Evolutionary conservation across 495 filamentous ascomycete genomes (phyloP).

Genomic region (Trichoderma parareesei): DNA sequence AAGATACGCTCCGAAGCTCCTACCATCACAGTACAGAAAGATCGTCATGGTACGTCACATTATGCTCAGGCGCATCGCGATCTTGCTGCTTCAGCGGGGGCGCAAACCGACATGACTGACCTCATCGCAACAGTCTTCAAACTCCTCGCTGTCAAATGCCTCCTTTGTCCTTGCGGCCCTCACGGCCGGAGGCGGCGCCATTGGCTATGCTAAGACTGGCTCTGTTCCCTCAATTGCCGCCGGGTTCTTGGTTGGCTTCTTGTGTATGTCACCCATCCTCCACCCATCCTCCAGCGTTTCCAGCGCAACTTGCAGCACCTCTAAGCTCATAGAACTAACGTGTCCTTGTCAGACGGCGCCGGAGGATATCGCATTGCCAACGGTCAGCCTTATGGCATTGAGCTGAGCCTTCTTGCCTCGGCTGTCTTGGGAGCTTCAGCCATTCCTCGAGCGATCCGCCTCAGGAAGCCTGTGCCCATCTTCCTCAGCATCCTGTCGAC

Average conservation of each 20-base stretch:
- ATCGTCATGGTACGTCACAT: not conserved
- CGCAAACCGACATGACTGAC: not conserved
- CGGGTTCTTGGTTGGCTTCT: slow-evolving; percentile 67
- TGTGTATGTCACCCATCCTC: slow-evolving; percentile 33
- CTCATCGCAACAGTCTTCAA: not conserved
- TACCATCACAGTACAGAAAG: not conserved
- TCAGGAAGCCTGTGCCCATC: slow-evolving; percentile 68
- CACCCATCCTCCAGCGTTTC: not conserved
- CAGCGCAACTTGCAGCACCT: not conserved
- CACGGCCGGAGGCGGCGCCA: slow-evolving; percentile 77
- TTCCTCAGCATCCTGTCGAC: slow-evolving; percentile 57
- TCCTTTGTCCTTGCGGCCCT: slow-evolving; percentile 73
- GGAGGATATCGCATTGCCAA: slow-evolving; percentile 63
- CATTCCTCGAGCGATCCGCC: slow-evolving; percentile 74
- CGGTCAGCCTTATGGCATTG: slow-evolving; percentile 61
- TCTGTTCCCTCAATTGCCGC: slow-evolving; percentile 81
- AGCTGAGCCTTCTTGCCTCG: slow-evolving; percentile 71
- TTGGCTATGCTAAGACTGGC: slow-evolving; percentile 72
- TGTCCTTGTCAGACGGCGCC: slow-evolving; percentile 42
- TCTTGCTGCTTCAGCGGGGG: not conserved
- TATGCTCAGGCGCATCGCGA: not conserved
- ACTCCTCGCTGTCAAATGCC: slow-evolving; percentile 11
- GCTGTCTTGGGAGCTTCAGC: slow-evolving; percentile 71
- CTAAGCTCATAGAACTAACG: not conserved
- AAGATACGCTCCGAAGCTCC: not conserved